Evolutionary conservation across 345 rosid genomes (phyloP), one percentile per base, ranked within the genome.

Genomic region (Arabidopsis arenosa): DNA sequence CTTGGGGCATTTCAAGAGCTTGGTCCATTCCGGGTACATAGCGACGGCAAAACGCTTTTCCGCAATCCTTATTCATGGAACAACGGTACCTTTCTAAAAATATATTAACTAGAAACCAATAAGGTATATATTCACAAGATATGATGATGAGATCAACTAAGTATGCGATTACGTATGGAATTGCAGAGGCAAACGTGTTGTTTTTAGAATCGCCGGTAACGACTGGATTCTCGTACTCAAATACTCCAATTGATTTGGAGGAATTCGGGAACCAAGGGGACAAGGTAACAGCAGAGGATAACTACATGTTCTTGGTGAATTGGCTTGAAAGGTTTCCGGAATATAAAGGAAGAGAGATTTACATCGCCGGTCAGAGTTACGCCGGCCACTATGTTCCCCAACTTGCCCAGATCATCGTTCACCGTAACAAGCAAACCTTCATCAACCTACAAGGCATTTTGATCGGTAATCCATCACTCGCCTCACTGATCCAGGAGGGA

Each of bases 321-420:
- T 93, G 98, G 98, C 79, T 90, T 75, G 74, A 82, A 67, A 85
- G 81, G 80, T 93, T 88, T 75, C 98, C 98, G 0, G 74, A 84
- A 0, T 89, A 84, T 57, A 82, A 79, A 79, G 56, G 48, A 2
- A 77, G 86, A 52, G 55, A 76, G 0, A 70, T 89, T 67, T 90
- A 86, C 73, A 82, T 90, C 17, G 86, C 87, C 0, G 92, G 94
- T 37, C 94, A 93, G 80, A 93, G 98, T 80, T 93, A 90, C 62
- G 96, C 90, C 13, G 98, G 98, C 68, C 90, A 83, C 64, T 93
- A 87, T 78, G 86, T 84, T 23, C 95, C 98, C 10, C 87, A 84
- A 76, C 86, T 93, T 64, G 92, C 96, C 39, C 88, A 89, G 60
- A 70, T 85, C 15, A 79, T 91, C 75, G 37, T 76, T 66, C 86